Base-by-base conservation (phyloP, 1,284 basidiomycete genomes). In the Ceratobasidium theobromae region DNA sequence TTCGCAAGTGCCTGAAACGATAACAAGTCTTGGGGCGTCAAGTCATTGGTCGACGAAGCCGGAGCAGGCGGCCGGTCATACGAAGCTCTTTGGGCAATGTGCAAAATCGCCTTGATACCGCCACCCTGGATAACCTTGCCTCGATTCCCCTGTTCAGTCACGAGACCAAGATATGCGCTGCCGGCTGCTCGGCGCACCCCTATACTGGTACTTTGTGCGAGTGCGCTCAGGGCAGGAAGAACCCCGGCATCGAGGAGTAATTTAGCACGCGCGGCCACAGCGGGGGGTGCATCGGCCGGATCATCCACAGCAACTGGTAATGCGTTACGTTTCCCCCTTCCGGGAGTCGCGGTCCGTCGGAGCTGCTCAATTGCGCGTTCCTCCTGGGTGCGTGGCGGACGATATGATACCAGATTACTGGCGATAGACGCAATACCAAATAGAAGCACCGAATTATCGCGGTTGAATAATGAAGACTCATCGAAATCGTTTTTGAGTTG, bases 1-100 rank as follows among this genome's bases (percentile, higher is more conserved):
- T 97, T 98, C 9, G 95, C 91, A 14, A 98, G 79, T 0, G 94
- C 95, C 75, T 98, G 96, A 30, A 93, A 82, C 0, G 92, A 81
- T 11, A 84, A 79, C 5, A 96, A 78, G 66, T 84, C 81, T 3
- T 78, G 73, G n/a, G 76, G 71, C 8, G 70, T 46, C 11, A 69
- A 54, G 14, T 53, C 55, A 32, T 21, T 30, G 16, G 71, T 54
- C 0, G 75, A 71, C 3, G 74, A 67, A 18, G 78, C 70, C 4
- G 76, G 71, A 1, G 54, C 35, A 65, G 6, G 75, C 70, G 5
- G 73, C 43, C 58, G 46, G 48, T 64, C 58, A 23, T 64, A 64
- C 25, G 38, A 65, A 74, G 62, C 64, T 74, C 74, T 72, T 65
- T 78, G 72, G 72, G 92, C 86, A 55, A 95, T 82, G 3, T 78